Evolutionary conservation across 2,329 filamentous ascomycete species (phyloP).

Genomic region (Colletotrichum sp.): DNA sequence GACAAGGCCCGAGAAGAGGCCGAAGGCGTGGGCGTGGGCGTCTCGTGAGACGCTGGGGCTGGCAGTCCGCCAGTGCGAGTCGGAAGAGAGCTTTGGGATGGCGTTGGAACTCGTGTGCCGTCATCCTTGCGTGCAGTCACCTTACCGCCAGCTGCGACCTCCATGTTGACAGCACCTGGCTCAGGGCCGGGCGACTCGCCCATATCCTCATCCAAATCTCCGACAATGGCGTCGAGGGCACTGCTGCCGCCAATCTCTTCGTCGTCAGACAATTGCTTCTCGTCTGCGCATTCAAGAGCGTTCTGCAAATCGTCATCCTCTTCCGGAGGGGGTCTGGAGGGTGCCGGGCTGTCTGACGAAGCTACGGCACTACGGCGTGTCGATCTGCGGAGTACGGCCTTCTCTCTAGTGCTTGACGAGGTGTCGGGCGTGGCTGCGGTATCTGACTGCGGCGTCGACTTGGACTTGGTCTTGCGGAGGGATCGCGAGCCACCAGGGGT

Average conservation of each 20-base stretch:
- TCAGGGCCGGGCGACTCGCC: conserved; percentile 75
- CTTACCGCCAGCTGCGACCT: conserved; percentile 84
- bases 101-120: conserved; percentile 84
- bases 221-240: conserved; percentile 85
- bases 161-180: conserved; percentile 88
- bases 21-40: conserved; percentile 53
- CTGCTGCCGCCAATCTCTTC: conserved; percentile 69
- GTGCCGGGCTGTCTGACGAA: conserved; percentile 55
- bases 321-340: conserved; percentile 56
- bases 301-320: conserved; percentile 69
- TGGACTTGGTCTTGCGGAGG: conserved; percentile 51
- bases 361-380: conserved; percentile 60
- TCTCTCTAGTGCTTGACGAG: conserved; percentile 59
- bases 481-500: conserved; percentile 49
- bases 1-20: conserved; percentile 72
- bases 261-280: conserved; percentile 79
- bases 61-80: conserved; percentile 45
- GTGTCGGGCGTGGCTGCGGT: conserved; percentile 48
- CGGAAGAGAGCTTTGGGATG: conserved; percentile 62
- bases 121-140: conserved; percentile 92
- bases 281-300: conserved; percentile 90
- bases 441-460: conserved; percentile 45
- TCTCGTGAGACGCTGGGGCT: conserved; percentile 42
- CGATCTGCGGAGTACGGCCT: conserved; percentile 64
- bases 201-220: conserved; percentile 86